Evolutionary conservation across 371 early-diverging fungal genomes (phyloP), one percentile per base, ranked within the genome.

Genomic region (Mucor irregularis): DNA sequence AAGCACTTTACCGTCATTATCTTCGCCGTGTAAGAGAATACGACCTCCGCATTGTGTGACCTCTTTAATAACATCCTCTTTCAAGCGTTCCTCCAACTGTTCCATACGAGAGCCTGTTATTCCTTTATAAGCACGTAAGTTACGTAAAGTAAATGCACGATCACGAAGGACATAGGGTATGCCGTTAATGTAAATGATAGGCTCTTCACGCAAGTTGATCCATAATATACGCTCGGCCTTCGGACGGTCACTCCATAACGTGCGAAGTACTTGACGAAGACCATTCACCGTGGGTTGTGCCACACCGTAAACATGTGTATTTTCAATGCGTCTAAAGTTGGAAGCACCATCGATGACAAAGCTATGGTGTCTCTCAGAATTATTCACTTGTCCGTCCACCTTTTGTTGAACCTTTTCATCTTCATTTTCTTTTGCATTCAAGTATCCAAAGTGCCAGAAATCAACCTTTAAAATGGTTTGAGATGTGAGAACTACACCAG

Each of bases 171-270:
- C 90, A 65, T 87, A 88, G 5, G 92, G 89, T 9, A 74, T 66
- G n/a, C 85, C 87, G 48, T 87, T 84, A 50, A 91, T 78, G 58
- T 90, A 90, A 7, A 89, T 80, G 19, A 91, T 74, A 16, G 90
- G 90, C 53, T 91, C 90, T 61, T 91, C 89, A 37, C 91, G 74
- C 16, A 90, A 53, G 58, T 88, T 89, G 55, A 91, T 87, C 90
- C 90, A 90, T 17, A 85, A 44, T 14, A 90, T 55, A 22, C 57
- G 62, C 37, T 75, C 56, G 29, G 61, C 61, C 8, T 38, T 62
- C 9, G 62, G 57, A 25, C 51, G 51, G n/a, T 71, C 67, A 0
- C 25, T 56, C 3, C 69, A 31, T 17, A 81, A 55, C 2, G 38
- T 65, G 6, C 68, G 65, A 16, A 86, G 56, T 3, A 83, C 74